These are phyloP conservation scores for Epichloe coenophiala DNA, from an alignment of 2,329 filamentous ascomycete species.

Conservation along the genomic window DNA sequence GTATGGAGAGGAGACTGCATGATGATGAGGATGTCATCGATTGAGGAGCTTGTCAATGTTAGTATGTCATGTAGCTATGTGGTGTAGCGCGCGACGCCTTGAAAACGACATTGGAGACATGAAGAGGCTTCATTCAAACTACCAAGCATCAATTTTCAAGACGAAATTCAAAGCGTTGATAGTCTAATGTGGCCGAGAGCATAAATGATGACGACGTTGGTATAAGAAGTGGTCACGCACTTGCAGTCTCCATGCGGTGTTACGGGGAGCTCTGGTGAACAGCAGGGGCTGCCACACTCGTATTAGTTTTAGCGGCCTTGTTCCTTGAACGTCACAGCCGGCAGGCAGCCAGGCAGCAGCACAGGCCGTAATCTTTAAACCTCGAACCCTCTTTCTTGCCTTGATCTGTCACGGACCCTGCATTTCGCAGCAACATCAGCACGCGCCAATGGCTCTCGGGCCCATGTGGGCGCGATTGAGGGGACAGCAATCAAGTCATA, in stretches of 20 bases:
- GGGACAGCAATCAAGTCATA: slow-evolving; percentile 9
- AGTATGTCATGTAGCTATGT: slow-evolving; percentile 2
- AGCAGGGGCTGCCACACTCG: too few species aligned
- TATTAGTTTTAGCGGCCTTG: too few species aligned
- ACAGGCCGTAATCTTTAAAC: too few species aligned
- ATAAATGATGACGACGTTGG: too few species aligned
- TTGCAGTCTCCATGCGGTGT: too few species aligned
- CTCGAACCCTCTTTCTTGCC: too few species aligned
- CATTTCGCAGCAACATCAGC: neutral
- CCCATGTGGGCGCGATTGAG: slow-evolving; percentile 22
- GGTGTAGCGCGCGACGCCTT: slow-evolving; percentile 1
- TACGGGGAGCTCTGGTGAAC: too few species aligned
- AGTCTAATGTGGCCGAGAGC: too few species aligned
- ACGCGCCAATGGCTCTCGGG: neutral
- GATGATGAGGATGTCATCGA: neutral
- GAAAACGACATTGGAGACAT: slow-evolving; percentile 3
- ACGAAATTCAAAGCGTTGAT: too few species aligned
- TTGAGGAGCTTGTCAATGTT: neutral
- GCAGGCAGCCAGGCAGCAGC: too few species aligned
- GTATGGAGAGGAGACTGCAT: neutral
- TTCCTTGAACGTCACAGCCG: too few species aligned
- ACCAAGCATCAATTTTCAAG: neutral
- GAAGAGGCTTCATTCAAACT: neutral
- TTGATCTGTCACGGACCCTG: neutral
- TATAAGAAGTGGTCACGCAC: too few species aligned